Conservation (phyloP, 805 yeast species). For the Starmera dryadoides region DNA sequence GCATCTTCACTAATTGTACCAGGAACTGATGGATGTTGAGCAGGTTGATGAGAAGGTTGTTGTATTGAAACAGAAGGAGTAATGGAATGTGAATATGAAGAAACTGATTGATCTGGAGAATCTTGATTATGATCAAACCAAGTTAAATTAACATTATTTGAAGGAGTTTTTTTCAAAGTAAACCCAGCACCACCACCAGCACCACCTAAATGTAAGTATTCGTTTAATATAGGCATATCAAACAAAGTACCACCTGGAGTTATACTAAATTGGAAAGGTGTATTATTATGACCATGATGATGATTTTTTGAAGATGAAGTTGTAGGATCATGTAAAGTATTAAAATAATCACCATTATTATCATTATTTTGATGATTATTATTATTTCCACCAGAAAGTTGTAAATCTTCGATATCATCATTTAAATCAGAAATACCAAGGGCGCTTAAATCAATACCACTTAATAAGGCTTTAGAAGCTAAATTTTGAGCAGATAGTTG, state of each 20-base stretch:
- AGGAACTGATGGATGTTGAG: constrained; percentile 11
- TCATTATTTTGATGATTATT: background rate
- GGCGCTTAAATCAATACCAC: constrained; percentile 31
- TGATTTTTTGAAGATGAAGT: background rate
- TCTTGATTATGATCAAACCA: constrained; percentile 9
- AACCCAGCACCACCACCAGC: constrained; percentile 36
- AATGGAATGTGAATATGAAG: too few relatives aligned
- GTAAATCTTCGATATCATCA: constrained; percentile 15
- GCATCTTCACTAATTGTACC: constrained; percentile 9
- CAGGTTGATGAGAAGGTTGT: constrained; percentile 3
- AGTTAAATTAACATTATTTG: constrained; percentile 8
- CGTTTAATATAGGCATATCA: constrained; percentile 29
- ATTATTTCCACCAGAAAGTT: constrained; percentile 18
- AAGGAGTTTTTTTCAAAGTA: constrained; percentile 9
- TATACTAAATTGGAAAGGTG: constrained; percentile 17
- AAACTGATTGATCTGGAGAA: constrained; percentile 7
- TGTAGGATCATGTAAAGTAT: background rate
- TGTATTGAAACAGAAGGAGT: constrained; percentile 1
- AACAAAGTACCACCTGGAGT: constrained; percentile 20
- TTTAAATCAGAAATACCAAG: constrained; percentile 24
- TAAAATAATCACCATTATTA: constrained; percentile 3
- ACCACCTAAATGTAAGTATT: constrained; percentile 31
- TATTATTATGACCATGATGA: constrained; percentile 2
- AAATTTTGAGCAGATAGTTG: constrained; percentile 50
- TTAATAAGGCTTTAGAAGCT: constrained; percentile 22